A percentile compares a stretch with the other conserved stretches of the same genome.
These are phyloP conservation scores for Ogataea hybrid DNA, from an alignment of 1,139 yeast species.

Conservation along the genomic window DNA sequence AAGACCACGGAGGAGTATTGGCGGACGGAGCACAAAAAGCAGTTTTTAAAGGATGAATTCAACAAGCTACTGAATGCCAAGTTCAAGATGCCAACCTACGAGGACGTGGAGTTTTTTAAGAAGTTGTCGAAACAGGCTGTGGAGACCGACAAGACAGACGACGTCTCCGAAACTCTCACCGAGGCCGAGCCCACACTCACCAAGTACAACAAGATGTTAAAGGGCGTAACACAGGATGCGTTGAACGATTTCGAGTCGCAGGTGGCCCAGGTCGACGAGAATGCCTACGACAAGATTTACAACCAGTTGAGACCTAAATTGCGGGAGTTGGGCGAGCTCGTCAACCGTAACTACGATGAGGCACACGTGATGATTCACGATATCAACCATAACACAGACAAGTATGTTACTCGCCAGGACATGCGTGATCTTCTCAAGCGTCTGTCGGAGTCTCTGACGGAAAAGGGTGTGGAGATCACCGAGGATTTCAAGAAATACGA, in stretches of 20 bases:
- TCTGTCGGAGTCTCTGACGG: conserved; percentile 37
- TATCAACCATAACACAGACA: conserved; percentile 42
- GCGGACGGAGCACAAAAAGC: conserved; percentile 28
- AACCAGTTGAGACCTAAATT: conserved; percentile 41
- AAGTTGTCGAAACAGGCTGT: conserved; percentile 15
- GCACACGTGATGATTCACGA: conserved; percentile 46
- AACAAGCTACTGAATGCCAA: conserved; percentile 29
- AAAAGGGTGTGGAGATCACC: conserved; percentile 39
- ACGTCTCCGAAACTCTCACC: conserved; percentile 10
- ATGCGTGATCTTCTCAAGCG: conserved; percentile 46
- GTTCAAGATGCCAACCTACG: conserved; percentile 25
- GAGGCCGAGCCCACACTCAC: conserved; percentile 31
- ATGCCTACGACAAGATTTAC: conserved; percentile 35
- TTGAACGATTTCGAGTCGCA: conserved; percentile 40
- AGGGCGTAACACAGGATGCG: conserved; percentile 45
- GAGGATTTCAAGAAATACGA: conserved; percentile 37
- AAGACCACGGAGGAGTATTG: conserved; percentile 26
- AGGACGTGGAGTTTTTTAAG: conserved; percentile 24
- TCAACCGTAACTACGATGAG: conserved; percentile 44
- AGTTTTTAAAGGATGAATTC: conserved; percentile 30
- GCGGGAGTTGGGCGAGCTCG: conserved; percentile 41
- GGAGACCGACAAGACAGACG: conserved; percentile 9
- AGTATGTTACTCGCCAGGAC: conserved; percentile 53
- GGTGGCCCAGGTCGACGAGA: conserved; percentile 38
- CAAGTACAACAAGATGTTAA: conserved; percentile 38